Base-by-base conservation (phyloP, 2,329 filamentous ascomycete genomes). In the Ustilaginoidea virens region DNA sequence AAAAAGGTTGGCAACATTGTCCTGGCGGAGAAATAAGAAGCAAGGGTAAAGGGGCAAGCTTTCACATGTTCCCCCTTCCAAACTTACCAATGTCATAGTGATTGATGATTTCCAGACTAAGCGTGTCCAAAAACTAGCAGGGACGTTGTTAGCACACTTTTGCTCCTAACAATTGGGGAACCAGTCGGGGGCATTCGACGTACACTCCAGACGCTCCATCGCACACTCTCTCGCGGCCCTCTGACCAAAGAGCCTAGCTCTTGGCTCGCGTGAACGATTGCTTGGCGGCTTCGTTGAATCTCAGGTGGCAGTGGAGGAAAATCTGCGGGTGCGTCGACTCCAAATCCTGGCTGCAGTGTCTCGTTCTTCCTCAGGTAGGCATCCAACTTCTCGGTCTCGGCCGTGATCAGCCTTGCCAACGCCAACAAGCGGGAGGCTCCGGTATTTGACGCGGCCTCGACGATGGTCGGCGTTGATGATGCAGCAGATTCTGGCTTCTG, bases 201-300 rank as follows among this genome's bases (percentile, higher is more conserved):
- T 40, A 66, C 63, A 41, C 55, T 60, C 64, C 60, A 68, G 30
- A 60, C 51, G 29, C 58, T 54, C 60, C 61, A 69, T 45, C 65
- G 50, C 6, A 69, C 39, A n/a, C 46, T 51, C 38, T 69, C 63
- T 20, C 55, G 50, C 0, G 66, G 64, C 0, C 66, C 66, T 14
- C 60, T 53, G 11, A 62, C 56, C 28, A 70, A 45, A 26, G 53
- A 45, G 3, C 51, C 52, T 10, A 70, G 49, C 36, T 68, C 60
- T 31, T 51, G 57, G 3, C 61, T 60, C 7, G 64, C 63, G 33
- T 51, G 51, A 5, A 68, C 52, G 28, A 69, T 52, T 31, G 60
- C 56, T 30, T 56, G 52, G 18, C 65, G 54, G 32, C 57, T 57
- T 32, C 42, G 47, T 33, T 58, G 55, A 10, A 66, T 49, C 3